These are phyloP conservation scores for Epithemia pelagica DNA, from an alignment of 108 stramenopile genomes.

Conservation along the genomic window DNA sequence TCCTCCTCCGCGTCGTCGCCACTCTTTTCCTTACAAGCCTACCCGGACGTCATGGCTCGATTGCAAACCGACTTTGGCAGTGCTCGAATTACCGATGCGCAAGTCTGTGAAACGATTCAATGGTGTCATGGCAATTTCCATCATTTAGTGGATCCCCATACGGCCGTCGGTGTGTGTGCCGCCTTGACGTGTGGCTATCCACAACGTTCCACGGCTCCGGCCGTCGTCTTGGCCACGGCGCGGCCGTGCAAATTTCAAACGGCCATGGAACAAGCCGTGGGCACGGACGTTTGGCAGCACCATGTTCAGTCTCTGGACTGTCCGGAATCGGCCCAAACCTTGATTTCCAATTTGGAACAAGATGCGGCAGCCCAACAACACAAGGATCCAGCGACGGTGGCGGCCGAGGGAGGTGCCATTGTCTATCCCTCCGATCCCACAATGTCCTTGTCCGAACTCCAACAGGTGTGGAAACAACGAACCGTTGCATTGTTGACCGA, in stretches of 20 bases:
- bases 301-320: background rate
- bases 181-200: conserved; percentile 58
- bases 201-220: conserved; percentile 10
- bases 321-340: background rate
- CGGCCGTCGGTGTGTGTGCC: conserved; percentile 70
- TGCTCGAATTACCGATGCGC: conserved; percentile 71
- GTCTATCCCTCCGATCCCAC: background rate
- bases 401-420: background rate
- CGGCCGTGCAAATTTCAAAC: conserved; percentile 82
- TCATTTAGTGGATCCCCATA: conserved; percentile 81
- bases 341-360: background rate
- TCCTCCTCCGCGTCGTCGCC: too few species aligned
- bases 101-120: conserved; percentile 50
- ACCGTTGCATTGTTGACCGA: background rate
- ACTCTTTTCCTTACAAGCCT: conserved; percentile 25
- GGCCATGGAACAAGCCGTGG: conserved; percentile 38
- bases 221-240: conserved; percentile 74
- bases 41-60: conserved; percentile 22
- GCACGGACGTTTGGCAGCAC: background rate
- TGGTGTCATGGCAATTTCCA: conserved; percentile 17
- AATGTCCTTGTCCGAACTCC: background rate
- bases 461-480: background rate
- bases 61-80: conserved; percentile 59
- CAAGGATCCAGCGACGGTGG: background rate
- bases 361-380: background rate